Evolutionary conservation across 176 grass and related monocot species (phyloP), one percentile per base, ranked within the genome.

Genomic region (Elymus sibiricus): DNA sequence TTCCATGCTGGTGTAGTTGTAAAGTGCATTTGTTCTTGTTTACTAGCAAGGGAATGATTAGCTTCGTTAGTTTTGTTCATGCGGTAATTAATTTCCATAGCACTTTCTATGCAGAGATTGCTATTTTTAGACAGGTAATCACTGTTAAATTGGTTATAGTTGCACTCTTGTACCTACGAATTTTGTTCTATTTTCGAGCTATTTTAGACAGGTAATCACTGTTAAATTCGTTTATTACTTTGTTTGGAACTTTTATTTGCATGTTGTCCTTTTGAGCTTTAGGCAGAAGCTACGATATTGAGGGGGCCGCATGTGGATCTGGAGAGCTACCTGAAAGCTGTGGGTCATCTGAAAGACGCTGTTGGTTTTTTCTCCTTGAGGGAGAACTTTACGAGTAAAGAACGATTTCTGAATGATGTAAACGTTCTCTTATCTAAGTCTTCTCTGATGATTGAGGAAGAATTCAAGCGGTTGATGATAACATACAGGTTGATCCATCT

Each of bases 241-340:
- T 61, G 16, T 49, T 83, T 22, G 14, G 21, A 63, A 56, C 74
- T 39, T 51, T 46, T 35, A 22, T 78, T 56, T 81, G 17, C 6
- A 38, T 64, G 61, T 10, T 26, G 14, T 42, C 11, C 2, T 62
- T 81, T 61, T 0, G 39, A 60, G 37, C 40, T 88, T 81, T 68
- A 98, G 96, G 93, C 96, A 53, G 96, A 98, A 84, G 93, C 90
- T 49, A 68, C 84, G 4, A 88, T 99, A 84, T 34, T 89, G 70
- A 95, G 90, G 76, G 97, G 97, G 46, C 97, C 97, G 16, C 94
- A 92, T 74, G 92, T 96, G 59, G 94, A 99, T 92, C 79, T 96
- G 39, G 92, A 99, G 82, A 79, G 94, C 71, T 99, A 92, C 77
- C 91, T 99, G 24, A 84, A 90, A 37, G 97, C 94, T 68, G 86